A percentile compares a stretch with the other conserved stretches of the same genome.
These are phyloP conservation scores for Ophiocordyceps camponoti-floridani DNA, from an alignment of 2,329 filamentous ascomycete species.

Conservation along the genomic window DNA sequence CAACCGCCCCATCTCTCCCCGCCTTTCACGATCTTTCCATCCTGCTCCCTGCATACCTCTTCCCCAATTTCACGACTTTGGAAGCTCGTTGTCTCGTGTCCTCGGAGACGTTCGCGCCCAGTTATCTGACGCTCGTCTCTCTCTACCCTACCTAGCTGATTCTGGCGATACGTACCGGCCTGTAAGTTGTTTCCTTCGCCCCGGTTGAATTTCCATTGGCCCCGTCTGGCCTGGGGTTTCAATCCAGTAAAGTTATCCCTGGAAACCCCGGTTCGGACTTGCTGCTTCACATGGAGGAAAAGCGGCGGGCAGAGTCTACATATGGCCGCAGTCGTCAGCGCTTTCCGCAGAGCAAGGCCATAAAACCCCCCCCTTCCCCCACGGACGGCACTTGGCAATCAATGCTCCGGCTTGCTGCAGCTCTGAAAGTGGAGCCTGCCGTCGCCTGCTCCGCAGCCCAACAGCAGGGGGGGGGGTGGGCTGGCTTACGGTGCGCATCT, in stretches of 20 bases:
- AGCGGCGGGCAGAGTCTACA: not conserved
- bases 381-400: not conserved
- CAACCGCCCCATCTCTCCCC: conserved; percentile 10
- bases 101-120: conserved; percentile 8
- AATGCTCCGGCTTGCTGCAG: conserved; percentile 2
- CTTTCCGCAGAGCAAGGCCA: not conserved
- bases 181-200: conserved; percentile 21
- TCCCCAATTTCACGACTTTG: conserved; percentile 1
- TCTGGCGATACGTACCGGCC: conserved; percentile 43
- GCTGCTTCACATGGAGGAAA: no score
- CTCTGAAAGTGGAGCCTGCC: conserved; percentile 1
- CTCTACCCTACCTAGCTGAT: conserved; percentile 25
- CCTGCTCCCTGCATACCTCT: not conserved
- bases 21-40: conserved; percentile 8
- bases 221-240: not conserved
- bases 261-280: not conserved
- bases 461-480: not conserved
- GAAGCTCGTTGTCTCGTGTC: conserved; percentile 7
- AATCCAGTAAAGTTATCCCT: not conserved
- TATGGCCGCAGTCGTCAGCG: not conserved
- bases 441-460: not conserved
- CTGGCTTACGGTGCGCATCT: not conserved
- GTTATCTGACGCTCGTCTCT: conserved; percentile 22
- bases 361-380: not conserved
- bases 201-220: not conserved